These are phyloP conservation scores for Elsinoe fawcettii DNA, from an alignment of 2,329 filamentous ascomycete species.

Conservation along the genomic window DNA sequence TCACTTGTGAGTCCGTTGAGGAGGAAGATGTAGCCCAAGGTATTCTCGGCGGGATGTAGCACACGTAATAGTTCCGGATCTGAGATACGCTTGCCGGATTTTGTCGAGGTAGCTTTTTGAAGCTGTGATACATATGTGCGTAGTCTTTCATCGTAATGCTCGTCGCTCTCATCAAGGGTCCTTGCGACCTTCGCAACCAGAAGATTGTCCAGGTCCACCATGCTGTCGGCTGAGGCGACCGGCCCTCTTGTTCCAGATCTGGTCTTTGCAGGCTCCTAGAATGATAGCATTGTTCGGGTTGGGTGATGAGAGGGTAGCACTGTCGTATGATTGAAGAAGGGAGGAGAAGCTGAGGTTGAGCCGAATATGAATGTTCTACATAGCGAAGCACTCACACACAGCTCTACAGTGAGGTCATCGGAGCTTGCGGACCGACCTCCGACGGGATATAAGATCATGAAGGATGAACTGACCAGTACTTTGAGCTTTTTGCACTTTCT, in stretches of 20 bases:
- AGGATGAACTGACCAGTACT: no score
- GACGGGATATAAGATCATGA: no score
- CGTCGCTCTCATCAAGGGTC: not conserved
- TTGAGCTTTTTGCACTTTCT: no score
- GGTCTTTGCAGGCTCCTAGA: not conserved
- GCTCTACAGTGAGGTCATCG: not conserved
- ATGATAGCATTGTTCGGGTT: not conserved
- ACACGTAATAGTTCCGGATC: slow-evolving; percentile 20
- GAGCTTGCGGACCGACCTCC: not conserved
- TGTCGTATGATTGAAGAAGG: not conserved
- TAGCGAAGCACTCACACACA: not conserved
- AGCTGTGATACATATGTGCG: not conserved
- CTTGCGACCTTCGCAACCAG: not conserved
- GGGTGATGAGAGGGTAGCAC: not conserved
- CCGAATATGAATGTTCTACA: no score
- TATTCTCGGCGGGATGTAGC: slow-evolving; percentile 51
- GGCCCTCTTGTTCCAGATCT: not conserved
- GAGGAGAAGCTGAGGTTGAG: not conserved
- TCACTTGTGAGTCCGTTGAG: slow-evolving; percentile 39
- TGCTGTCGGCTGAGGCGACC: not conserved
- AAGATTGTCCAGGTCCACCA: slow-evolving; percentile 9
- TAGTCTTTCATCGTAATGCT: not conserved
- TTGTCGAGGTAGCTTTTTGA: slow-evolving; percentile 5
- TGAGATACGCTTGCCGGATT: slow-evolving; percentile 7
- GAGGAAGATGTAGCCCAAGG: slow-evolving; percentile 51